Base-by-base conservation (phyloP, 176 grass and related monocot species). In the Canna indica region DNA sequence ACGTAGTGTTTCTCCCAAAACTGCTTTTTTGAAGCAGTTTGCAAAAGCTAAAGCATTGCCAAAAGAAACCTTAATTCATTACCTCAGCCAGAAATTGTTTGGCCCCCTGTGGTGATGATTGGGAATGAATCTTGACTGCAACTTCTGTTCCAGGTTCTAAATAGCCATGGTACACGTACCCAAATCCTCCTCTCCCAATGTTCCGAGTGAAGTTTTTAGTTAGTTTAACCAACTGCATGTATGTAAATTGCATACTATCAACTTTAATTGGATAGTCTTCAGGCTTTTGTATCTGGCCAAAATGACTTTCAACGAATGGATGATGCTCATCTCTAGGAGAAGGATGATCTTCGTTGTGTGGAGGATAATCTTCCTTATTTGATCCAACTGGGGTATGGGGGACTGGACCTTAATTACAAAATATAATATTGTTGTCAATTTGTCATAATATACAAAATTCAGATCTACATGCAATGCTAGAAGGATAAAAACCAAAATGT, bases 241-340 rank as follows among this genome's bases (percentile, higher is more conserved):
- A 45, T 16, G 66, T 17, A 18, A 69, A 69, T 16, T 46, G 2
- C 59, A 61, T 61, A 18, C 22, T 61, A 32, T 32, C 3, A 61
- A 31, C 13, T 22, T 17, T 18, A 5, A 24, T 17, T 31, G 36
- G 64, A 10, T 81, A 75, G 29, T 79, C 85, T 53, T 88, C 63
- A 46, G 84, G 28, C 4, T 68, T 44, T 44, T n/a, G n/a, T n/a
- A n/a, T n/a, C n/a, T n/a, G n/a, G n/a, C n/a, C n/a, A n/a, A n/a
- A n/a, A n/a, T n/a, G n/a, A n/a, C n/a, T n/a, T n/a, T n/a, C n/a
- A n/a, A n/a, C n/a, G n/a, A n/a, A n/a, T n/a, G n/a, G n/a, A n/a
- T n/a, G n/a, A n/a, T n/a, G n/a, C n/a, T n/a, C n/a, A n/a, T n/a
- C n/a, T n/a, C n/a, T n/a, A n/a, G n/a, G 70, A 27, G 47, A 31